Evolutionary conservation across 2,329 filamentous ascomycete genomes (phyloP).

Genomic region (Salinomyces thailandicus): DNA sequence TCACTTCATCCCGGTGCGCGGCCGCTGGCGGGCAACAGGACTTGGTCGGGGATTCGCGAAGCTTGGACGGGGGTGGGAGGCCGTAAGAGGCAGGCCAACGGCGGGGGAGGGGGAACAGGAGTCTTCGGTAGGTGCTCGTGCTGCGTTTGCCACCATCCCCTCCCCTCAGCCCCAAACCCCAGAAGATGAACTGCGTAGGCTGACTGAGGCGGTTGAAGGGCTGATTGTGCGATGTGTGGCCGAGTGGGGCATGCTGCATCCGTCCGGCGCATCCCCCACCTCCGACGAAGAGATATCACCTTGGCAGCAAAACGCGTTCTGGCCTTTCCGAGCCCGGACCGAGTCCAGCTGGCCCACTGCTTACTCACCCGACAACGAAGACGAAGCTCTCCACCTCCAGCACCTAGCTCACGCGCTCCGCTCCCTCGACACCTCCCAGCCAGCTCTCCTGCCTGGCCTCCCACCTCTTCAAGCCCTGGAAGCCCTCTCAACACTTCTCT

Average conservation of each 20-base stretch:
- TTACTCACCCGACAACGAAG: constrained; percentile 35
- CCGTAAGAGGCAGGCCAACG: constrained; percentile 58
- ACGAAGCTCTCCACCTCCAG: constrained; percentile 46
- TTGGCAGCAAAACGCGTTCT: constrained; percentile 45
- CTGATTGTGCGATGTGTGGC: constrained; percentile 48
- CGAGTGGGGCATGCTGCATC: constrained; percentile 50
- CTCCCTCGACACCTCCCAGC: constrained; percentile 62
- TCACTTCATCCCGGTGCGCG: constrained; percentile 78
- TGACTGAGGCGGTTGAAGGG: constrained; percentile 69
- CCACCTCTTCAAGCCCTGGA: constrained; percentile 62
- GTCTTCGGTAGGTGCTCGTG: neutral
- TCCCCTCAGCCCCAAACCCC: neutral
- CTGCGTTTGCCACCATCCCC: neutral
- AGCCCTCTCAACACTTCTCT: constrained; percentile 57
- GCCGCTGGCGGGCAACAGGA: constrained; percentile 67
- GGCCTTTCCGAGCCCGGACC: constrained; percentile 49
- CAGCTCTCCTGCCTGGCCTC: constrained; percentile 52
- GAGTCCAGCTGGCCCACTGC: constrained; percentile 34
- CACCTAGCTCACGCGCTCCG: too few species aligned
- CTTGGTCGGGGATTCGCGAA: constrained; percentile 83
- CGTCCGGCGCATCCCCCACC: neutral
- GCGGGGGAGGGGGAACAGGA: neutral
- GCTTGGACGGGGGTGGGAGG: constrained; percentile 72
- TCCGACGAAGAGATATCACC: constrained; percentile 28
- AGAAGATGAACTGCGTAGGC: constrained; percentile 61